phyloP scores from a whole-genome alignment of 768 basidiomycete genomes.

The Tylopilus balloui region DNA sequence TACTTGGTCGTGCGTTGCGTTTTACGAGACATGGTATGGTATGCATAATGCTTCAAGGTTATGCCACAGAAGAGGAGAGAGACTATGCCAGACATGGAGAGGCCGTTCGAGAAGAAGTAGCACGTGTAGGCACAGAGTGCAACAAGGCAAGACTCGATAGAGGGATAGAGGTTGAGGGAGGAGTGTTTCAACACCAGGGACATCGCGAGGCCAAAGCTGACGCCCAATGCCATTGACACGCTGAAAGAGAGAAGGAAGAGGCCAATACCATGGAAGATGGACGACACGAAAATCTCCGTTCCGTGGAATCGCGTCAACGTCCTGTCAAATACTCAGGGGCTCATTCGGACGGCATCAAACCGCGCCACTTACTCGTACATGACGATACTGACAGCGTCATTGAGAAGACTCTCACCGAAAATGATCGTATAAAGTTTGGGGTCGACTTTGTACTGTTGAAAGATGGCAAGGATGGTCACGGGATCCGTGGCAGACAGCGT shows the following conservation, averaged over 20 bases:
- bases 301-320: slow-evolving; percentile 92
- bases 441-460: slow-evolving; percentile 98
- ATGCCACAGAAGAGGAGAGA: slow-evolving; percentile 98
- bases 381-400: slow-evolving; percentile 99
- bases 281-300: slow-evolving; percentile 76
- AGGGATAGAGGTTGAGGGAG: slow-evolving; percentile 78
- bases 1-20: slow-evolving; percentile 94
- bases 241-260: slow-evolving; percentile 96
- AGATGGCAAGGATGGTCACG: slow-evolving; percentile 96
- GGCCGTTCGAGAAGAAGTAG: slow-evolving; percentile 98
- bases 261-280: slow-evolving; percentile 93
- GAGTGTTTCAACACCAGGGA: slow-evolving; percentile 95
- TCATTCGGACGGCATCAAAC: not conserved
- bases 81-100: slow-evolving; percentile 94
- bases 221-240: slow-evolving; percentile 91
- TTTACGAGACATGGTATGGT: slow-evolving; percentile 95
- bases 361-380: slow-evolving; percentile 90
- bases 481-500: slow-evolving; percentile 97
- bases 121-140: slow-evolving; percentile 92
- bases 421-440: slow-evolving; percentile 97
- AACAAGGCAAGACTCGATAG: slow-evolving; percentile 95
- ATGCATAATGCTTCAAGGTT: slow-evolving; percentile 99
- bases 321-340: slow-evolving; percentile 38
- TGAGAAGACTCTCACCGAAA: slow-evolving; percentile 93
- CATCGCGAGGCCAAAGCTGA: slow-evolving; percentile 85